These are phyloP conservation scores for Camellia oleifera DNA, from an alignment of 179 eudicot species.

Conservation along the genomic window DNA sequence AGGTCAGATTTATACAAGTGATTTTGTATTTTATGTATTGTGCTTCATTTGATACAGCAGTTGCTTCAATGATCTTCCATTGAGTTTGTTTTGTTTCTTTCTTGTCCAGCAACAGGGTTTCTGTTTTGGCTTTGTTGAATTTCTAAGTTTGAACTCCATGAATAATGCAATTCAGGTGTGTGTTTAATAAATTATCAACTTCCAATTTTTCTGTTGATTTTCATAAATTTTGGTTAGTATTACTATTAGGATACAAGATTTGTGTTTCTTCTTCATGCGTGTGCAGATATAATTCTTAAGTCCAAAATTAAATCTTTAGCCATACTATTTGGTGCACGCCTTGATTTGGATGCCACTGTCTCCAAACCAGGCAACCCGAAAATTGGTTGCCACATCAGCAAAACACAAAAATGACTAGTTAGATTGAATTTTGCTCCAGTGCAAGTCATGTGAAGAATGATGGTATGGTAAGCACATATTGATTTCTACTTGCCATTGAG, in stretches of 20 bases:
- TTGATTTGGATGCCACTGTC: not conserved
- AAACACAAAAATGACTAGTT: not conserved
- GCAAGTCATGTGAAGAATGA: not conserved
- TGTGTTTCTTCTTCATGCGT: not conserved
- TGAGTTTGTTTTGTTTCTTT: not conserved
- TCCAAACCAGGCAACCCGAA: not conserved
- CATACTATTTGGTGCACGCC: not conserved
- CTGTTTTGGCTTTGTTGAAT: conserved; percentile 84
- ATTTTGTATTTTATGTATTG: not conserved
- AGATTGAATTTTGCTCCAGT: not conserved
- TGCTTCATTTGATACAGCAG: not conserved
- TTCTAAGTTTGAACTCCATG: conserved; percentile 46
- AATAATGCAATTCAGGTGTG: conserved; percentile 62
- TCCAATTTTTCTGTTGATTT: not conserved
- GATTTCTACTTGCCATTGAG: conserved; percentile 2
- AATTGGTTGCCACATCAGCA: not conserved
- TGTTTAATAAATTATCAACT: conserved; percentile 6
- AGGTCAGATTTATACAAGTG: conserved; percentile 34
- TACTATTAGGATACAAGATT: not conserved
- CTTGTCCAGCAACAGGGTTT: conserved; percentile 41
- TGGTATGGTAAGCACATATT: not conserved
- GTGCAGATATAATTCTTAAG: not conserved
- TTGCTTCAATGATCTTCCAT: not conserved
- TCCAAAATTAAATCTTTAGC: not conserved
- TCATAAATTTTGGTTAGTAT: not conserved